Conservation (phyloP, 768 basidiomycete species). For the Mycena epipterygia region DNA sequence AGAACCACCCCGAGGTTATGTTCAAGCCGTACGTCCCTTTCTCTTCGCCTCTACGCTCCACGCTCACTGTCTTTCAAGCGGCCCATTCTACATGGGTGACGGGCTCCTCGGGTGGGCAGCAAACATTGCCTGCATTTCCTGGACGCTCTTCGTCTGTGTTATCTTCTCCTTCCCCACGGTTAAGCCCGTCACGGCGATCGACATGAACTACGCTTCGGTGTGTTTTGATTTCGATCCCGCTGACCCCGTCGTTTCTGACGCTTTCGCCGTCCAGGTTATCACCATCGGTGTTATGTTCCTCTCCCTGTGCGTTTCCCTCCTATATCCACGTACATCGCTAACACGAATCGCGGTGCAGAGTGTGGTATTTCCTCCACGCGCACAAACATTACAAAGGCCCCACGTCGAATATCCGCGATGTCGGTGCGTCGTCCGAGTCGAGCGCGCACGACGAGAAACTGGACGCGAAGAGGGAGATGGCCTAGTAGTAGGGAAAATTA, state of each 20-base stretch:
- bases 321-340: conserved; percentile 9
- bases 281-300: conserved; percentile 66
- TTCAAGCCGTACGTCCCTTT: conserved; percentile 68
- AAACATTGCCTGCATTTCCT: conserved; percentile 75
- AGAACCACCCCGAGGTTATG: conserved; percentile 83
- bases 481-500: conserved; percentile 1
- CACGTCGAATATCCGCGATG: conserved; percentile 61
- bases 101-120: conserved; percentile 72
- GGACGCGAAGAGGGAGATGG: conserved; percentile 17
- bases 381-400: conserved; percentile 73
- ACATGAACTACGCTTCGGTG: conserved; percentile 89
- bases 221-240: conserved; percentile 35
- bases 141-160: conserved; percentile 78
- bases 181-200: conserved; percentile 74
- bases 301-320: conserved; percentile 58
- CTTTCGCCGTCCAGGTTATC: conserved; percentile 54
- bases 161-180: conserved; percentile 82
- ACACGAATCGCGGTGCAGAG: conserved; percentile 39
- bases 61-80: conserved; percentile 41
- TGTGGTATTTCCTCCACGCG: conserved; percentile 68
- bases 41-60: neutral
- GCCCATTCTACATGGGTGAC: conserved; percentile 88
- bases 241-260: neutral
- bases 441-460: neutral
- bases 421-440: neutral